A percentile compares a stretch with the other conserved stretches of the same genome.
Evolutionary conservation across 257 asterid species (phyloP).

Genomic region (Ophiorrhiza pumila): DNA sequence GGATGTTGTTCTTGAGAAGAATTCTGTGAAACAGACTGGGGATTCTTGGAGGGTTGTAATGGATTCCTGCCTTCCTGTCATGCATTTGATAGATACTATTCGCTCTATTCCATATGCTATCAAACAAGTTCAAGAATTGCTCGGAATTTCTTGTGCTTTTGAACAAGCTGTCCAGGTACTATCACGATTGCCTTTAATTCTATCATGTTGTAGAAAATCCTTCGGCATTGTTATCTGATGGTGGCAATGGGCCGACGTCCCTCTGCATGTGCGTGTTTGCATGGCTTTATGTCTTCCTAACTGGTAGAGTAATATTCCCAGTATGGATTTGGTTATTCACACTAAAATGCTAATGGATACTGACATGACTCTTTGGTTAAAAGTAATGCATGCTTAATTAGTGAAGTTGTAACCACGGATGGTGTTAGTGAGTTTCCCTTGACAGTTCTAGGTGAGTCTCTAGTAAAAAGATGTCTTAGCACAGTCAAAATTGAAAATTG

Average conservation of each 20-base stretch:
- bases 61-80: conserved; percentile 85
- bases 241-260: no score
- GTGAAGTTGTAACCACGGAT: background rate
- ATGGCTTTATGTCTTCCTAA: background rate
- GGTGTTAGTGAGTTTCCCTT: background rate
- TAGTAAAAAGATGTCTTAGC: background rate
- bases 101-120: conserved; percentile 82
- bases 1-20: conserved; percentile 76
- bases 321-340: background rate
- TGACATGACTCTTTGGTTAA: background rate
- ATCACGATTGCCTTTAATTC: background rate
- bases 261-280: no score
- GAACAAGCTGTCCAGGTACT: conserved; percentile 98
- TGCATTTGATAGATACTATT: conserved; percentile 70
- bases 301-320: no score
- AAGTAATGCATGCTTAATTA: background rate
- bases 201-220: background rate
- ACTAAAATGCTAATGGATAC: background rate
- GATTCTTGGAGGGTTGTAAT: conserved; percentile 92
- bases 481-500: no score
- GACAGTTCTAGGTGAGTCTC: background rate
- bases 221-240: background rate
- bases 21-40: conserved; percentile 69
- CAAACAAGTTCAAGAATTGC: conserved; percentile 87
- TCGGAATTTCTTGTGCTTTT: conserved; percentile 96